Evolutionary conservation across 2,329 filamentous ascomycete species (phyloP).

Genomic region (Metarhizium robertsii): DNA sequence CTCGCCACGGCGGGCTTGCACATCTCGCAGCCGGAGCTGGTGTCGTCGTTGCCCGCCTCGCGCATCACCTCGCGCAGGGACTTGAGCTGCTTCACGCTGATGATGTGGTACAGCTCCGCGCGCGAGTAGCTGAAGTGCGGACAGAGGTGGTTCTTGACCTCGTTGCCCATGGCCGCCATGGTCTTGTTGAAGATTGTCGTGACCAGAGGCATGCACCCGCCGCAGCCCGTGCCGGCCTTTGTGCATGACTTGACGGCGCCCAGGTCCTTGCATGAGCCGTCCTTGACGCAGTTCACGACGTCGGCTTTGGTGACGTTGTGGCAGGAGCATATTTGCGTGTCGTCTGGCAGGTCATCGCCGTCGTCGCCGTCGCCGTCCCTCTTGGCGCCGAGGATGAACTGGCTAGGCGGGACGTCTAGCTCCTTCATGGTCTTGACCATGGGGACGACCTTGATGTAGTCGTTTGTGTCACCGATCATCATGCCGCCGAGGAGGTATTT

Average conservation of each 20-base stretch:
- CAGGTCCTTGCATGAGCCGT: conserved; percentile 71
- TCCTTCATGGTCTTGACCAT: conserved; percentile 78
- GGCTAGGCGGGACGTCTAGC: conserved; percentile 67
- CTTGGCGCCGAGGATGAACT: conserved; percentile 73
- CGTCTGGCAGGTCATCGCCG: conserved; percentile 66
- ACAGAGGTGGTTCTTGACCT: conserved; percentile 81
- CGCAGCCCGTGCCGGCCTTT: conserved; percentile 84
- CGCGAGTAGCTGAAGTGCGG: conserved; percentile 76
- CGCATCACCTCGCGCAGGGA: too few relatives aligned
- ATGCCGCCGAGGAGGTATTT: conserved; percentile 90
- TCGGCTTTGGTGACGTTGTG: conserved; percentile 88
- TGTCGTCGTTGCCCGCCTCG: conserved; percentile 35
- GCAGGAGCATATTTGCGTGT: conserved; percentile 85
- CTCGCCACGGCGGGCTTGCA: conserved; percentile 79
- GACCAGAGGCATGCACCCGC: conserved; percentile 81
- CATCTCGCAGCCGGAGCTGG: conserved; percentile 72
- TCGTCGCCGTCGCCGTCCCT: conserved; percentile 56
- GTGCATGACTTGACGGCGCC: conserved; percentile 82
- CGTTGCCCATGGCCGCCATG: conserved; percentile 76
- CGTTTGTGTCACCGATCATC: conserved; percentile 91
- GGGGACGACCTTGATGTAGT: conserved; percentile 82
- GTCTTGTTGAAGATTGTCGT: conserved; percentile 85
- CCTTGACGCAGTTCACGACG: conserved; percentile 61
- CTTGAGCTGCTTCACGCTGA: conserved; percentile 29
- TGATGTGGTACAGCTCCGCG: conserved; percentile 82